Conservation (phyloP, 1,284 basidiomycete species). For the Ganoderma resinaceum region DNA sequence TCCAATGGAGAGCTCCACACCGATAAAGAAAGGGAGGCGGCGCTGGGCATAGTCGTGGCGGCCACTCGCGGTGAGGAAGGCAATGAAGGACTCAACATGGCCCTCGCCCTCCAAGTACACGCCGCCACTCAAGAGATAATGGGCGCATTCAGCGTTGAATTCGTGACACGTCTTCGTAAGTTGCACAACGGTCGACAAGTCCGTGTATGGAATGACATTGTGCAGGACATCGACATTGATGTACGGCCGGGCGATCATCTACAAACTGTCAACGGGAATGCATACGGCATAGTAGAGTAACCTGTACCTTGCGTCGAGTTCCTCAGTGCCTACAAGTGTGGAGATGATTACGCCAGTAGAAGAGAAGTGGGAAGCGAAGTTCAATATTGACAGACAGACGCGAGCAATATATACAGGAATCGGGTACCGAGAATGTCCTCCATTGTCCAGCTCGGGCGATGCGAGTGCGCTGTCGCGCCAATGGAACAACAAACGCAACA, state of each 20-base stretch:
- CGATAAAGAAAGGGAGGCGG: neutral
- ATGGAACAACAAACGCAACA: neutral
- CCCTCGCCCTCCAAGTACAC: neutral
- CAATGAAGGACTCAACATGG: neutral
- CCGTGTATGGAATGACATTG: neutral
- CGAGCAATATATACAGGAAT: neutral
- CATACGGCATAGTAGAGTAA: neutral
- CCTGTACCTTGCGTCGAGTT: neutral
- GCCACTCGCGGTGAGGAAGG: neutral
- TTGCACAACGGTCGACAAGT: neutral
- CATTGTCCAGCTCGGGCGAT: neutral
- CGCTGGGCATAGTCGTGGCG: neutral
- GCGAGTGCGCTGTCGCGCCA: neutral
- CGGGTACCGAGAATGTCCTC: neutral
- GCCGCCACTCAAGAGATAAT: neutral
- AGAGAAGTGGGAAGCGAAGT: neutral
- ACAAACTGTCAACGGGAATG: neutral
- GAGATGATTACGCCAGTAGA: neutral
- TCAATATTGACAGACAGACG: neutral
- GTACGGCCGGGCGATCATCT: neutral
- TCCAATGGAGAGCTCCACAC: neutral
- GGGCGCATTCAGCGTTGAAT: neutral
- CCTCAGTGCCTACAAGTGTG: neutral
- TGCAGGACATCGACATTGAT: neutral
- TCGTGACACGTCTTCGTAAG: neutral